Base-by-base conservation (phyloP, 2,329 filamentous ascomycete genomes). In the Plenodomus lindquistii region DNA sequence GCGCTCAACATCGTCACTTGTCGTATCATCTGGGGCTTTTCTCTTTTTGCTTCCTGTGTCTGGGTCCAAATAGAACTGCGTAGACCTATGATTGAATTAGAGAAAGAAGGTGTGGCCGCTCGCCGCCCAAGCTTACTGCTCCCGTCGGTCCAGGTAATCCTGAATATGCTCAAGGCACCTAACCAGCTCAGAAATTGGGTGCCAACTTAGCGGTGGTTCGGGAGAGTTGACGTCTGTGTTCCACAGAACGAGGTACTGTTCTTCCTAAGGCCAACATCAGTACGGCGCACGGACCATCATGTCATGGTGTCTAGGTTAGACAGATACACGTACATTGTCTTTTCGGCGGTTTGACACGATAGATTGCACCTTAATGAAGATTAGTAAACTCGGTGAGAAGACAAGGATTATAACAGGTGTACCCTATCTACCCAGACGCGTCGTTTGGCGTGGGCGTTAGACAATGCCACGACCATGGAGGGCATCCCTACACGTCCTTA, bases 191-290 rank as follows among this genome's bases (percentile, higher is more conserved):
- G 62, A 46, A 0, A 79, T 27, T 1, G 52, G 34, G 43, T 80
- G 77, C 77, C 77, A 80, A 5, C 73, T 76, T 2, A 72, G 57
- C 2, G 75, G 68, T 0, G 69, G 56, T 3, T 48, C 50, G 2
- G 51, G 42, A 4, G 50, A 46, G 2, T 42, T 19, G 0, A 27
- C 17, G 1, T 57, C 44, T 0, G 60, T 50, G 1, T 58, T 62
- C 77, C 77, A 79, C 31, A 60, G 58, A 0, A 79, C 65, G 0
- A 79, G 65, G 42, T 73, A 79, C 29, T 79, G 65, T 44, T 78
- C 76, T 3, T 66, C 66, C 70, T 73, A 57, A 35, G 48, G 13
- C 10, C 29, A 47, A 57, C 48, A 46, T 68, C 39, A 65, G 52
- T 49, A 53, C 45, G 50, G 51, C 40, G 55, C 52, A 64, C 55